Conservation (phyloP, 768 basidiomycete genomes). For the Tricholoma matsutake region DNA sequence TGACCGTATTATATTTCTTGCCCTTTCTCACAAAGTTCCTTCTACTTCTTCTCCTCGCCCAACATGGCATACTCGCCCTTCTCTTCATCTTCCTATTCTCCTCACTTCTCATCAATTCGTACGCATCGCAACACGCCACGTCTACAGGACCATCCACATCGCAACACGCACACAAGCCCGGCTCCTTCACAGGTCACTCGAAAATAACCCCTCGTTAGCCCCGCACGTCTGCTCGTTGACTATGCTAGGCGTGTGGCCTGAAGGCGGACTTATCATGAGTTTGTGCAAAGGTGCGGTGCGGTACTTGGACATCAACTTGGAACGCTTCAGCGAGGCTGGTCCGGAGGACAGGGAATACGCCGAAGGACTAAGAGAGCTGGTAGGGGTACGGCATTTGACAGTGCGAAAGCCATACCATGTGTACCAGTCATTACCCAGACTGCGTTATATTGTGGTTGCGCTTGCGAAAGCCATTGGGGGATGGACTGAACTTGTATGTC, state of each 20-base stretch:
- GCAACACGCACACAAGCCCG: conserved; percentile 36
- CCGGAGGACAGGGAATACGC: conserved; percentile 36
- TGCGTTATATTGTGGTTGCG: conserved; percentile 40
- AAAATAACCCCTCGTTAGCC: conserved; percentile 34
- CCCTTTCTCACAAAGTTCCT: not conserved
- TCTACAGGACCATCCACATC: conserved; percentile 53
- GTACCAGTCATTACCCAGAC: conserved; percentile 53
- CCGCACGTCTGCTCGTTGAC: conserved; percentile 39
- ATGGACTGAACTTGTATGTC: conserved; percentile 50
- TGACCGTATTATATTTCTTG: conserved; percentile 38
- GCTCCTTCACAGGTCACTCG: conserved; percentile 38
- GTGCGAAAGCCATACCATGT: conserved; percentile 49
- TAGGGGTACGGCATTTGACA: conserved; percentile 41
- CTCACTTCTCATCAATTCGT: conserved; percentile 50
- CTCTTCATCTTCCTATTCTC: conserved; percentile 38
- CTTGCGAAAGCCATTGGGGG: conserved; percentile 41
- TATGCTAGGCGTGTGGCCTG: conserved; percentile 38
- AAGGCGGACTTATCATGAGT: conserved; percentile 37
- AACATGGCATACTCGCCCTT: conserved; percentile 18
- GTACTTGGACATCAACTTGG: conserved; percentile 37
- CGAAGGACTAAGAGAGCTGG: conserved; percentile 35
- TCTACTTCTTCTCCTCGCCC: conserved; percentile 14
- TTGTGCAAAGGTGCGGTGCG: conserved; percentile 19
- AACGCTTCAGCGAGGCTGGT: conserved; percentile 21
- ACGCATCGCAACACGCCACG: conserved; percentile 55